Percentiles rank a stretch among this genome's conserved stretches.
These are phyloP conservation scores for Pachyrhizus erosus DNA, from an alignment of 306 rosid genomes.

Conservation along the genomic window DNA sequence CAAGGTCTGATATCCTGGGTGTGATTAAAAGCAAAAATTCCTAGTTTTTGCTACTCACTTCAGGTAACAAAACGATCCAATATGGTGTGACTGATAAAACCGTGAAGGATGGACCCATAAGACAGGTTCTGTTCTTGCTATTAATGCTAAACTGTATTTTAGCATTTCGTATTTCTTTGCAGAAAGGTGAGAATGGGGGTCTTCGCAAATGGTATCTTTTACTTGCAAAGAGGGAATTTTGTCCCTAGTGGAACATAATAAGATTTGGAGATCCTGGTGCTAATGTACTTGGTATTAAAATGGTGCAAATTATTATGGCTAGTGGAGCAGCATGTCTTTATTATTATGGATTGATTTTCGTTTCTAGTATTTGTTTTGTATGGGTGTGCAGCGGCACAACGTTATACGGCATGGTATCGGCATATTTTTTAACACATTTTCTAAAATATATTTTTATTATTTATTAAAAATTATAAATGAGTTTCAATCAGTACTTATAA, in stretches of 20 bases:
- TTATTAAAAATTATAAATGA: too few relatives aligned
- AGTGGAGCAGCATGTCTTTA: background rate
- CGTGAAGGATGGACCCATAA: too few relatives aligned
- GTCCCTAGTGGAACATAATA: too few relatives aligned
- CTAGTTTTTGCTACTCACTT: background rate
- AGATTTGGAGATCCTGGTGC: background rate
- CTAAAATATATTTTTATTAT: too few relatives aligned
- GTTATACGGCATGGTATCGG: too few relatives aligned
- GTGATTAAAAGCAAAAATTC: background rate
- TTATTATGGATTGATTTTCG: background rate
- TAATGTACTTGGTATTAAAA: background rate
- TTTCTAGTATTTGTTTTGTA: too few relatives aligned
- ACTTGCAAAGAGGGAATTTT: too few relatives aligned
- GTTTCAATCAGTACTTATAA: too few relatives aligned
- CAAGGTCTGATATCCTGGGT: background rate
- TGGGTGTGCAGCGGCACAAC: too few relatives aligned
- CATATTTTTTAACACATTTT: too few relatives aligned
- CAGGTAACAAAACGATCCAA: too few relatives aligned
- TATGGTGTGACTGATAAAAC: too few relatives aligned
- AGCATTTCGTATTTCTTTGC: background rate
- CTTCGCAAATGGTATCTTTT: background rate
- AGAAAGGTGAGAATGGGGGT: background rate
- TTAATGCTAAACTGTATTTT: background rate
- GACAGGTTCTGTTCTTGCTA: background rate
- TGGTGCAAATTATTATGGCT: background rate